Base-by-base conservation (phyloP, 1,139 yeast genomes). In the Geotrichum macrosporum region DNA sequence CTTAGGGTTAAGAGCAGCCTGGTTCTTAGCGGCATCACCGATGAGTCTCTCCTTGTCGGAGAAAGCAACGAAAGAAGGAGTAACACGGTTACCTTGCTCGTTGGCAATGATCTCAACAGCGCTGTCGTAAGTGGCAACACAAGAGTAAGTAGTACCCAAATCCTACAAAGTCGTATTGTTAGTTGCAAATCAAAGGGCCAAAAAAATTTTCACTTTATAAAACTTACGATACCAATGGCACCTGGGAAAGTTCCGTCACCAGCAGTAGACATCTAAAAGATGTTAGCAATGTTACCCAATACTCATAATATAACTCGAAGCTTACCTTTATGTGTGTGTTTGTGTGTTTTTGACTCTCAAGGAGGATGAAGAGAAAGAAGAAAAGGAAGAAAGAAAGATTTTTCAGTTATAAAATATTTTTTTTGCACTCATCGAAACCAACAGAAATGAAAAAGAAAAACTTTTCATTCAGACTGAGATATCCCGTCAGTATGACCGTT, bases 1-100 rank as follows among this genome's bases (percentile, higher is more conserved):
- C 69, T 70, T 77, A 74, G 96, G 96, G 87, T 87, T 87, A 74
- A 87, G 77, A 70, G 96, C 96, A 69, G 96, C 96, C 78, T 88
- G 96, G 75, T 87, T 87, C 86, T 87, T 87, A 70, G 96, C 96
- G 68, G 96, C 95, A 75, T 88, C 96, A 80, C 97, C 97, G 68
- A 89, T 86, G 70, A 89, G 81, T 81, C 97, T 84, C 80, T 87
- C 96, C 76, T 85, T 89, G 70, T 84, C 83, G 67, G 94, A 86
- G 86, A 87, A 87, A 63, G 96, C 96, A 71, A 87, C 96, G 79
- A 86, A 87, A 59, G 96, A 88, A 69, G 96, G 96, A 65, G 96
- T 88, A 69, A 86, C 94, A 79, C 96, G 86, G 89, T 87, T 87
- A 83, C 96, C 96, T 80, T 88, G 96, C 75, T 87, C 96, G 79